phyloP scores from a whole-genome alignment of 2,329 filamentous ascomycete genomes.

The Alternaria panax region DNA sequence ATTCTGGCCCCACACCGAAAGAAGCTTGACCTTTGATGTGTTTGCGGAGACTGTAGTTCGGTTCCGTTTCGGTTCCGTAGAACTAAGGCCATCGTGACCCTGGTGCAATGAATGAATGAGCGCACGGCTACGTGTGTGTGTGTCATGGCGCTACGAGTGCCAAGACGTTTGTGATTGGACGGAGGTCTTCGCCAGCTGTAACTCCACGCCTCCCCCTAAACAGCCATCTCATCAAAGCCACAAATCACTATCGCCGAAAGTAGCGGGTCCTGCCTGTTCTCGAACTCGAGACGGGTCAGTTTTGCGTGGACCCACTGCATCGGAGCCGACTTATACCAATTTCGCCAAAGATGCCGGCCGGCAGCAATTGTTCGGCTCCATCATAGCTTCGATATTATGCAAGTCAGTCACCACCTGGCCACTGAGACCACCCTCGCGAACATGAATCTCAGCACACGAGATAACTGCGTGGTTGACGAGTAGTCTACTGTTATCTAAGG shows the following conservation, averaged over 20 bases:
- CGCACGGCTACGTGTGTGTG: neutral
- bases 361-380: neutral
- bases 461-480: neutral
- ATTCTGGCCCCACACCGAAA: slow-evolving; percentile 9
- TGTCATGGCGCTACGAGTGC: slow-evolving; percentile 3
- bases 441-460: neutral
- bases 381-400: slow-evolving; percentile 1
- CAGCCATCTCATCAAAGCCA: slow-evolving; percentile 3
- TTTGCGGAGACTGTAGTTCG: slow-evolving; percentile 4
- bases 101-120: slow-evolving; percentile 4
- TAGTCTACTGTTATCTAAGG: neutral
- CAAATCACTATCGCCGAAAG: neutral
- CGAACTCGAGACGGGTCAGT: slow-evolving; percentile 2
- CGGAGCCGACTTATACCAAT: slow-evolving; percentile 3
- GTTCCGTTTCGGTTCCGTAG: neutral
- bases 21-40: slow-evolving; percentile 2
- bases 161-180: slow-evolving; percentile 1
- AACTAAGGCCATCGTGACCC: slow-evolving; percentile 2
- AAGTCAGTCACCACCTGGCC: neutral
- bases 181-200: neutral
- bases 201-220: slow-evolving; percentile 2
- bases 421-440: neutral
- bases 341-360: neutral
- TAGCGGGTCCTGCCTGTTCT: neutral
- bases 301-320: slow-evolving; percentile 1